Evolutionary conservation across 371 early-diverging fungal genomes (phyloP).

Genomic region (Nematocida sp.): DNA sequence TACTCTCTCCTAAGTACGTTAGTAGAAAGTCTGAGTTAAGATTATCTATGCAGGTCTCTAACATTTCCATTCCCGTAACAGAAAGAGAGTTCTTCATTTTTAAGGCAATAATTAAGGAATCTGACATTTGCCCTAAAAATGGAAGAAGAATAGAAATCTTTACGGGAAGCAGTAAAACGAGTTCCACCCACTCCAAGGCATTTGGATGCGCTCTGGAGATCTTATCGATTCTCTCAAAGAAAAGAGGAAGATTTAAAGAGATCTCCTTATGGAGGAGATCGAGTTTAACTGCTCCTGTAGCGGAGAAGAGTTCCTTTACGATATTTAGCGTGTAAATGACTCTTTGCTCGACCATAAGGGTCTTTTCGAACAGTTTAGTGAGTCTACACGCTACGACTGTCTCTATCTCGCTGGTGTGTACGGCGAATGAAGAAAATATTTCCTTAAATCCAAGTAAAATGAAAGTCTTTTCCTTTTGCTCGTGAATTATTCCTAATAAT

Average conservation of each 20-base stretch:
- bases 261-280: conserved; percentile 50
- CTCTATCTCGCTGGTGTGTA: conserved; percentile 52
- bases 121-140: conserved; percentile 83
- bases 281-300: conserved; percentile 46
- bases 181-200: conserved; percentile 73
- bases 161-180: conserved; percentile 89
- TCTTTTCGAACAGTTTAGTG: conserved; percentile 19
- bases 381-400: conserved; percentile 25
- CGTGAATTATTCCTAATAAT: conserved; percentile 26
- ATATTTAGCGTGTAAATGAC: conserved; percentile 43
- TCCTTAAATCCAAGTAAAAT: conserved; percentile 42
- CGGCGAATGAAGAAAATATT: conserved; percentile 45
- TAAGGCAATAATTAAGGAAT: conserved; percentile 83
- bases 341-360: conserved; percentile 14
- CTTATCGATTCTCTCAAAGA: conserved; percentile 41
- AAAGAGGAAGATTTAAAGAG: conserved; percentile 36
- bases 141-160: conserved; percentile 85
- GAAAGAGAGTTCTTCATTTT: conserved; percentile 82
- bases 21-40: conserved; percentile 81
- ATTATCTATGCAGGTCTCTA: conserved; percentile 93
- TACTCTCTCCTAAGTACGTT: conserved; percentile 36
- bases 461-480: conserved; percentile 25
- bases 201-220: conserved; percentile 68
- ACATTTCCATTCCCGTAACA: conserved; percentile 82
- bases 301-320: conserved; percentile 44